Evolutionary conservation across 805 yeast genomes (phyloP).

Genomic region (Ogataea glucozyma): DNA sequence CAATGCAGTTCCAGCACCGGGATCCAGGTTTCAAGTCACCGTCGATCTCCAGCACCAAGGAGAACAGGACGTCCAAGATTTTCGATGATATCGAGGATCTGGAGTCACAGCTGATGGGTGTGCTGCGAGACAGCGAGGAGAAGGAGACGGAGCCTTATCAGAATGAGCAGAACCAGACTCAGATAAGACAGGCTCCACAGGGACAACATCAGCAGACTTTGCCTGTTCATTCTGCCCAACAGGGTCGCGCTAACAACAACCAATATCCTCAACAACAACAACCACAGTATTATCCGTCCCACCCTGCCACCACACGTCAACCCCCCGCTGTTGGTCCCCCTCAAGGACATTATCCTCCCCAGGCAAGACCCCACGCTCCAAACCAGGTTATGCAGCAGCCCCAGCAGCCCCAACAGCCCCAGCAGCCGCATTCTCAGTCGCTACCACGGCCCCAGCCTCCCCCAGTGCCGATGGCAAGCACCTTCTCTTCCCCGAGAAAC

Average conservation of each 20-base stretch:
- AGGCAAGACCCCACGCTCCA: slow-evolving; percentile 1
- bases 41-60: slow-evolving; percentile 2
- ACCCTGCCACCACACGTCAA: slow-evolving; percentile 13
- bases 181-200: background rate
- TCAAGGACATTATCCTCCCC: slow-evolving; percentile 8
- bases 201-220: slow-evolving; percentile 5
- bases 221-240: slow-evolving; percentile 12
- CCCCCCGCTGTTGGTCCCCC: slow-evolving; percentile 14
- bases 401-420: background rate
- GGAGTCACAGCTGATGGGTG: slow-evolving; percentile 29
- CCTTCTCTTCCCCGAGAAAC: background rate
- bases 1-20: no score
- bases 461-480: background rate
- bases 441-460: slow-evolving; percentile 26
- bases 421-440: background rate
- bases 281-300: slow-evolving; percentile 3
- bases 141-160: no score
- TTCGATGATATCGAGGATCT: slow-evolving; percentile 31
- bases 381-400: background rate
- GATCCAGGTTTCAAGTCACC: background rate
- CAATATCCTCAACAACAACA: slow-evolving; percentile 5
- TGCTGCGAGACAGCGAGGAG: slow-evolving; percentile 17
- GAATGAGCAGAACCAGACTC: background rate
- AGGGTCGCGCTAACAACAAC: slow-evolving; percentile 10
- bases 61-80: slow-evolving; percentile 28